phyloP scores from a whole-genome alignment of 2,329 filamentous ascomycete genomes.

The Penicillium corylophilum region DNA sequence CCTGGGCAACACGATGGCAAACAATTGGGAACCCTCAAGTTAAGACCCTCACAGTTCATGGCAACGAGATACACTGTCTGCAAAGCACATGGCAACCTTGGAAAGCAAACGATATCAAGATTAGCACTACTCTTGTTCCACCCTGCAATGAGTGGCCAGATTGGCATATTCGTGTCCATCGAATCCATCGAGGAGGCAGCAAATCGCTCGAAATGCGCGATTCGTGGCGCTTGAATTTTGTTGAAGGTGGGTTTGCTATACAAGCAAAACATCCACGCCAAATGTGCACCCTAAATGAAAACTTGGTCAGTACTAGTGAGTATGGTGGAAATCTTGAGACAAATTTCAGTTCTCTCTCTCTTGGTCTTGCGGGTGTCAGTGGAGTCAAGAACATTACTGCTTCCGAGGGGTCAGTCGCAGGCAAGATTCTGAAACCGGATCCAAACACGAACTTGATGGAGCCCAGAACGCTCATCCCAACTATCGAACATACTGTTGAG shows the following conservation, averaged over 20 bases:
- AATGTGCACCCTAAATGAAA: neutral
- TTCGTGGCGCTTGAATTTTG: neutral
- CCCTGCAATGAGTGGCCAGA: slow-evolving; percentile 5
- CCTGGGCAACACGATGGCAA: slow-evolving; percentile 40
- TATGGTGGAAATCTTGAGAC: neutral
- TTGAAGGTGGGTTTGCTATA: slow-evolving; percentile 5
- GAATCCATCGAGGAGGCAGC: neutral
- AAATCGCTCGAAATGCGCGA: neutral
- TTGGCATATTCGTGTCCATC: slow-evolving; percentile 15
- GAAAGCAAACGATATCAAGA: slow-evolving; percentile 4
- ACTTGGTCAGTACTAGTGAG: neutral
- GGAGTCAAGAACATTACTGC: neutral
- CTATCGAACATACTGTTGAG: neutral
- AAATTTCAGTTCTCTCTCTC: neutral
- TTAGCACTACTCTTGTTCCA: slow-evolving; percentile 11
- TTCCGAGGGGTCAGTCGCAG: neutral
- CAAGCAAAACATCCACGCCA: slow-evolving; percentile 1
- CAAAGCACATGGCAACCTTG: slow-evolving; percentile 12
- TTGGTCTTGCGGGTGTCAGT: neutral
- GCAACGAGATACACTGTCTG: neutral
- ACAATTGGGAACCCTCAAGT: neutral
- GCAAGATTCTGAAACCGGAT: slow-evolving; percentile 5
- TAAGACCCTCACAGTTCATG: neutral
- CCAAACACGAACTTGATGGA: slow-evolving; percentile 7
- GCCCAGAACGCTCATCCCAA: slow-evolving; percentile 1